Evolutionary conservation across 306 rosid species (phyloP).

Genomic region (Vicia villosa): DNA sequence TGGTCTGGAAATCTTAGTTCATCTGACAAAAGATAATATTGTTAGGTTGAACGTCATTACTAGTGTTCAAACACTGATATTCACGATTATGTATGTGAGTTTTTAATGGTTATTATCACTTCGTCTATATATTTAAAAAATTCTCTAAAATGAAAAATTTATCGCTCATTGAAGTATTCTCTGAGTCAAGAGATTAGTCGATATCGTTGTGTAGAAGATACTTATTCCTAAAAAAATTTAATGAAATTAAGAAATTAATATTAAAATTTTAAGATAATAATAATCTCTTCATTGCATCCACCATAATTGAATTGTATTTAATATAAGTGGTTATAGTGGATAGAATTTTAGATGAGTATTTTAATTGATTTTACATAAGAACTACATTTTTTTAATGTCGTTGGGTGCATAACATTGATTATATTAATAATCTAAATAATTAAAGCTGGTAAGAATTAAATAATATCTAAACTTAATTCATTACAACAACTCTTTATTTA

Average conservation of each 20-base stretch:
- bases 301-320: conserved; percentile 23
- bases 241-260: neutral
- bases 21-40: no score
- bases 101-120: no score
- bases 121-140: no score
- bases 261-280: neutral
- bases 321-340: conserved; percentile 30
- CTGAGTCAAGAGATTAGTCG: no score
- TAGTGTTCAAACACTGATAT: no score
- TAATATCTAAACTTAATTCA: conserved; percentile 2
- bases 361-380: conserved; percentile 23
- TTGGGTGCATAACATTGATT: conserved; percentile 26
- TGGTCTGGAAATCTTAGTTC: no score
- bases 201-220: no score
- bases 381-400: conserved; percentile 9
- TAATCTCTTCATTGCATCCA: conserved; percentile 6
- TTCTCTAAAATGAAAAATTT: no score
- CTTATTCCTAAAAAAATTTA: no score
- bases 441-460: conserved; percentile 3
- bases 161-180: no score
- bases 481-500: conserved; percentile 22
- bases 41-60: no score
- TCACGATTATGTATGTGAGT: no score
- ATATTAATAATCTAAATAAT: conserved; percentile 3
- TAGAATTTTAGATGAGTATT: neutral